Evolutionary conservation across 176 grass and related monocot genomes (phyloP).

Genomic region (Aegilops tauschii): DNA sequence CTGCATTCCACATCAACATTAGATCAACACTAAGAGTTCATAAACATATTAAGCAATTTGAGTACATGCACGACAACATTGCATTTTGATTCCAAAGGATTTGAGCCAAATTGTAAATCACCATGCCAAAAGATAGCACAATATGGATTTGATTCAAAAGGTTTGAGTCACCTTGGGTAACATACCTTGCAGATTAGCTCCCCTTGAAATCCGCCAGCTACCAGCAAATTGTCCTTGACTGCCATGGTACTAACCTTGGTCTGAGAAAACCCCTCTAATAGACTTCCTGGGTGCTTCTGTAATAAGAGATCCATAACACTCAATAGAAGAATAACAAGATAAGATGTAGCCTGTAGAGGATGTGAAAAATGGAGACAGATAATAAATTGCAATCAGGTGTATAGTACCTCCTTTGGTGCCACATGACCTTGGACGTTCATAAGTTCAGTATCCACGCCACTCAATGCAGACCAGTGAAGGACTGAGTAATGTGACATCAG

Average conservation of each 20-base stretch:
- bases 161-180: slow-evolving; percentile 5
- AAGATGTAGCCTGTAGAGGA: neutral
- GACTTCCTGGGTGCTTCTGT: slow-evolving; percentile 64
- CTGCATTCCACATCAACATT: slow-evolving; percentile 44
- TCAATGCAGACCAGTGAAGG: slow-evolving; percentile 76
- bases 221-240: slow-evolving; percentile 69
- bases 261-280: slow-evolving; percentile 59
- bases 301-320: slow-evolving; percentile 26
- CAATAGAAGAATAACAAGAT: slow-evolving; percentile 4
- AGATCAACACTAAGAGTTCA: slow-evolving; percentile 2
- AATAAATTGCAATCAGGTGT: neutral
- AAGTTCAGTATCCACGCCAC: slow-evolving; percentile 47
- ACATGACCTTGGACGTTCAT: slow-evolving; percentile 69
- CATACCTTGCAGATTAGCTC: slow-evolving; percentile 87
- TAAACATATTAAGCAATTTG: slow-evolving; percentile 9
- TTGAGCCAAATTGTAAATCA: neutral
- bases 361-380: neutral
- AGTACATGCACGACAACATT: neutral
- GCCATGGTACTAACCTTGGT: slow-evolving; percentile 74
- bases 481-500: slow-evolving; percentile 54
- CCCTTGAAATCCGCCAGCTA: slow-evolving; percentile 86
- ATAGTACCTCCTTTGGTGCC: slow-evolving; percentile 58
- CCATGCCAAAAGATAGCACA: neutral
- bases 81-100: neutral
- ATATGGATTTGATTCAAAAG: neutral